Conservation (phyloP, 1,284 basidiomycete genomes). For the Flammula alnicola region DNA sequence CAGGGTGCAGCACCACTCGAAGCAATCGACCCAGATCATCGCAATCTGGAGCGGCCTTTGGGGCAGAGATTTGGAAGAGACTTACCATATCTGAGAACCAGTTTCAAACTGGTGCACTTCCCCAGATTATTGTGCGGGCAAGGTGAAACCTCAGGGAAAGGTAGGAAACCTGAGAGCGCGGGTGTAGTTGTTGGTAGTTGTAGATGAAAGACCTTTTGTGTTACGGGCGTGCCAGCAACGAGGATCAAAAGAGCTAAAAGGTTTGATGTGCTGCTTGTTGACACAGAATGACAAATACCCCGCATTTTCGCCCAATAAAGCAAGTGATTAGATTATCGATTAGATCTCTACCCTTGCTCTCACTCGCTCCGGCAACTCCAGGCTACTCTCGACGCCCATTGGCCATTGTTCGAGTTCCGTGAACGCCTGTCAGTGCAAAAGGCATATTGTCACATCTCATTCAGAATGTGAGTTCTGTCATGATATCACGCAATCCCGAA, state of each 20-base stretch:
- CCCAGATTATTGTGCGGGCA: not conserved
- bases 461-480: no score
- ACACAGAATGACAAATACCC: constrained; percentile 29
- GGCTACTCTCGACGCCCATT: no score
- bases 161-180: no score
- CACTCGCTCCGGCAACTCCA: no score
- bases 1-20: no score
- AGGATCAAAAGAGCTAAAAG: constrained; percentile 5
- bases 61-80: not conserved
- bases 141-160: not conserved
- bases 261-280: constrained; percentile 7
- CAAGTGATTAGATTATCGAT: constrained; percentile 23
- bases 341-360: constrained; percentile 13
- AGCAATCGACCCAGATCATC: not conserved
- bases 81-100: constrained; percentile 14
- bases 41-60: not conserved
- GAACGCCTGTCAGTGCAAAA: no score
- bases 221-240: constrained; percentile 13
- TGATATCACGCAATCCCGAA: not conserved
- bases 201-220: not conserved
- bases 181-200: no score
- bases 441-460: no score
- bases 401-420: no score
- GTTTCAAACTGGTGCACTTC: not conserved
- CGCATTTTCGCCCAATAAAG: constrained; percentile 27